Evolutionary conservation across 495 filamentous ascomycete species (phyloP).

Genomic region (Tricharina praecox): DNA sequence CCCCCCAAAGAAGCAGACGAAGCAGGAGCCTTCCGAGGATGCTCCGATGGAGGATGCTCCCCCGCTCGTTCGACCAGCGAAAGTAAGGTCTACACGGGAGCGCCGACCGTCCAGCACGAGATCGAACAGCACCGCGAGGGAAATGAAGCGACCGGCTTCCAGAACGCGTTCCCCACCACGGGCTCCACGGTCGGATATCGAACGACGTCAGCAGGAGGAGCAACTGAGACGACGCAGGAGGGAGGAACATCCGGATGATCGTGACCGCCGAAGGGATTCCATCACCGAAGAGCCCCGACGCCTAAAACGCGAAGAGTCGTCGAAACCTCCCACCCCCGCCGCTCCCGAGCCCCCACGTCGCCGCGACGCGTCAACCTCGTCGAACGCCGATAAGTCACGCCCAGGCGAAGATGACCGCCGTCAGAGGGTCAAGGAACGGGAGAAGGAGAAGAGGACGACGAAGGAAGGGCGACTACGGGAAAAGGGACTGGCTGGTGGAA

Average conservation of each 20-base stretch:
- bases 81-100: neutral
- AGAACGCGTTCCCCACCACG: constrained; percentile 4
- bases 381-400: constrained; percentile 5
- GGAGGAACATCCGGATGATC: constrained; percentile 1
- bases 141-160: neutral
- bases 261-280: constrained; percentile 3
- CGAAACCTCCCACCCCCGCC: neutral
- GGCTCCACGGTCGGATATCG: constrained; percentile 1
- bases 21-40: constrained; percentile 2
- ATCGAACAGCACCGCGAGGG: neutral
- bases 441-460: neutral
- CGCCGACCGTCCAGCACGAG: neutral
- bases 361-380: neutral
- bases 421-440: neutral
- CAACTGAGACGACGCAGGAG: constrained; percentile 8
- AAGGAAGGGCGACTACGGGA: neutral
- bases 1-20: neutral
- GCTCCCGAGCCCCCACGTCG: neutral
- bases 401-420: constrained; percentile 11
- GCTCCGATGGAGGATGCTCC: constrained; percentile 3
- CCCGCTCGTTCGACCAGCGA: neutral
- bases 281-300: neutral
- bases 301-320: neutral
- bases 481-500: neutral
- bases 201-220: constrained; percentile 11